Base-by-base conservation (phyloP, 306 rosid species). In the Glycine soja region DNA sequence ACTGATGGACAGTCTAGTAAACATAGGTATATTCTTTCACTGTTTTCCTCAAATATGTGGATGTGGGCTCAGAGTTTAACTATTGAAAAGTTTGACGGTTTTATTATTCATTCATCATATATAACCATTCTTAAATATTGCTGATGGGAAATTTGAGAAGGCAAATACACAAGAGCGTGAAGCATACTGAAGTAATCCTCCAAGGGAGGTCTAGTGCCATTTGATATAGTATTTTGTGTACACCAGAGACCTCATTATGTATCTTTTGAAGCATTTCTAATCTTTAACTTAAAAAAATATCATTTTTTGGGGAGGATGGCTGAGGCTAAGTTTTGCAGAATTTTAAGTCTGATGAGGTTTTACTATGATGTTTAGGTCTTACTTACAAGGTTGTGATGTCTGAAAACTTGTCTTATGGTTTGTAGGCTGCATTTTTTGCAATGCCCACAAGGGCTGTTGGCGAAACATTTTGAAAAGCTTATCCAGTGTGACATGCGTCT, bases 381-480 rank as follows among this genome's bases (percentile, higher is more conserved):
- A 32, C 36, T 77, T 77, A 51, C 53, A 5, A 51, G 63, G 8
- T 56, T 62, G 8, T 74, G 66, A 45, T 70, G 74, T 43, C 65
- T 62, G 53, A 53, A 42, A 32, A 47, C 72, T 76, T 30, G 32
- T 80, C 36, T 83, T 74, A 34, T 85, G 79, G 53, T 78, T 77
- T 90, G 30, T 57, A 92, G 98, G 97, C 78, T 77, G 82, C 97
- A 94, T 88, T 91, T 92, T 85, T 84, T 94, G 87, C 90, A 92
- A 88, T 94, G 97, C 68, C 92, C 94, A 1, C 93, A 90, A 90
- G 98, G 97, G 48, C 57, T 90, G 75, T 83, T 94, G 79, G 84
- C 42, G 57, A 94, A 91, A 80, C 98, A 94, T 85, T 94, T 91
- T 84, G 98, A 94, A 87, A 94, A 79, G 94, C 97, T 96, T 82